Evolutionary conservation across 1,284 basidiomycete species (phyloP), one percentile per base, ranked within the genome.

Genomic region (Exobasidium rhododendri): DNA sequence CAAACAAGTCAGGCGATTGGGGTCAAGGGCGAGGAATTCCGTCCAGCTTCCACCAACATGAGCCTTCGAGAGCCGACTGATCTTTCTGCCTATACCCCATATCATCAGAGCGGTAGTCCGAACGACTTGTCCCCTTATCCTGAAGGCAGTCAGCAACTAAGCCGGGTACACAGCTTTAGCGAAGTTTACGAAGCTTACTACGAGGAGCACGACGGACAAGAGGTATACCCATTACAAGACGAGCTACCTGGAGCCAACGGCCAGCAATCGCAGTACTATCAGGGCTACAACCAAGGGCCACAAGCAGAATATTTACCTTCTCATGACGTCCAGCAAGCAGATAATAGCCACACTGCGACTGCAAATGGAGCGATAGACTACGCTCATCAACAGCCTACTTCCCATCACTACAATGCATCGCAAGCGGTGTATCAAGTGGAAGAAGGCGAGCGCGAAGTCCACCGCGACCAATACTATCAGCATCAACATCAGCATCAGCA

Each of bases 21-120:
- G 49, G 65, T 66, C 7, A 65, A 69, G 1, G 68, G 68, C 4
- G 61, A 65, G 29, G 66, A 70, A 53, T 69, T 55, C 32, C 70
- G 63, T 29, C 66, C 70, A 3, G 11, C 52, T 13, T 14, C 17
- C 22, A 13, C 4, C 20, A n/a, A 20, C n/a, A 20, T 14, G n/a
- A 26, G 35, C 26, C 17, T 28, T 13, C 6, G 13, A 6, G 20
- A 13, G 6, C 55, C 56, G 14, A 55, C 58, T 26, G 61, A 62
- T 43, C 32, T 62, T 10, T 58, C 52, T 11, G 45, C 26, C 13
- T 62, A 58, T 50, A 46, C 61, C 13, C 61, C 61, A 5, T 62
- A 62, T 43, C 32, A 59, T 58, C 32, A 53, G 13, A 22, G 22
- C 14, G 56, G 24, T 7, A 30, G 52, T 43, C 20, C 30, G 20